Conservation (phyloP, 2,329 filamentous ascomycete species). For the Fusarium sp. region DNA sequence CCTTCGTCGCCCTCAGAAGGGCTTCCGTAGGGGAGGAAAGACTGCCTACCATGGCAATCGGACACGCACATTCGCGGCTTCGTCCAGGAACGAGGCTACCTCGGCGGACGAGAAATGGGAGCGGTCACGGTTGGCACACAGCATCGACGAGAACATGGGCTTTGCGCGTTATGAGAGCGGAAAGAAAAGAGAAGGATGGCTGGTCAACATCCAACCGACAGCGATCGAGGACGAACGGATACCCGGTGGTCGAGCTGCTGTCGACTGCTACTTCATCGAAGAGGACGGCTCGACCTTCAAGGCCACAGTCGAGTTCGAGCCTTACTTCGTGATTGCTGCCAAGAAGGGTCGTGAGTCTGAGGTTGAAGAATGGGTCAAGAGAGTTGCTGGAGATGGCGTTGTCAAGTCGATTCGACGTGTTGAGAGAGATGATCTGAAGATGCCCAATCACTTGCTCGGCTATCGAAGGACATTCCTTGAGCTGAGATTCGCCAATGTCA, state of each 20-base stretch:
- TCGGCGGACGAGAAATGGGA: conserved; percentile 95
- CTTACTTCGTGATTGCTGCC: conserved; percentile 93
- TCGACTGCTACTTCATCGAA: conserved; percentile 98
- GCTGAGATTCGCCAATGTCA: conserved; percentile 88
- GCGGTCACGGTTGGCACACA: conserved; percentile 83
- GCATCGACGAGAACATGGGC: conserved; percentile 95
- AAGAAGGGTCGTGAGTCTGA: conserved; percentile 90
- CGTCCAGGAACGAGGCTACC: conserved; percentile 84
- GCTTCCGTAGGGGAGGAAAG: conserved; percentile 77
- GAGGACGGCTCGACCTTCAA: conserved; percentile 93
- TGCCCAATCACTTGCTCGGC: conserved; percentile 96
- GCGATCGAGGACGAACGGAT: conserved; percentile 87
- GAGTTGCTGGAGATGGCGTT: conserved; percentile 81
- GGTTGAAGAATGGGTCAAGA: conserved; percentile 94
- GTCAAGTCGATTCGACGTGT: conserved; percentile 82
- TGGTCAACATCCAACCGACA: conserved; percentile 95
- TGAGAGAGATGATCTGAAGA: conserved; percentile 92
- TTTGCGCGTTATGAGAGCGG: conserved; percentile 93
- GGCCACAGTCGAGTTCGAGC: conserved; percentile 94
- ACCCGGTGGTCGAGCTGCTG: conserved; percentile 85
- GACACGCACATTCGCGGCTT: conserved; percentile 83
- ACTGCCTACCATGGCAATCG: conserved; percentile 77
- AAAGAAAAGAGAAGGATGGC: conserved; percentile 86
- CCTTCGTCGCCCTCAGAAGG: conserved; percentile 72
- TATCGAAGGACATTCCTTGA: conserved; percentile 91